Percentiles rank a stretch among this genome's conserved stretches.
Evolutionary conservation across 345 rosid genomes (phyloP).

Genomic region (Brassica juncea): DNA sequence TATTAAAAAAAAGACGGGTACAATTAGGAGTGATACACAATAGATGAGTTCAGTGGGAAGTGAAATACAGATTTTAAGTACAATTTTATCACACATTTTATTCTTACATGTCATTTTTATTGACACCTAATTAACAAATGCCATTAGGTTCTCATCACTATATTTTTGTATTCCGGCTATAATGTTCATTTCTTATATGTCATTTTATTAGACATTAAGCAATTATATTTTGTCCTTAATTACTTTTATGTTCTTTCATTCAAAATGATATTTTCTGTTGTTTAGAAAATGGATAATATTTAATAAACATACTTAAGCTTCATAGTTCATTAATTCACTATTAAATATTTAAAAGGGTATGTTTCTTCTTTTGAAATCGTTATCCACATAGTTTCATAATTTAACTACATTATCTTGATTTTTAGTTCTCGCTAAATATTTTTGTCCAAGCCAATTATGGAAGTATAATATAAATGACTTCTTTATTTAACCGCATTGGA

Average conservation of each 20-base stretch:
- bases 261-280: not conserved
- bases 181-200: not conserved
- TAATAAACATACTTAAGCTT: not conserved
- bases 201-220: not conserved
- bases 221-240: not conserved
- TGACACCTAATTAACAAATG: not conserved
- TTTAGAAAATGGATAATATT: not conserved
- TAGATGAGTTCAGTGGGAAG: constrained; percentile 1
- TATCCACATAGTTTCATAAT: no score
- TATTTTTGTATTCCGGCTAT: not conserved
- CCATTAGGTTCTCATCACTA: not conserved
- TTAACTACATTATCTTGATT: not conserved
- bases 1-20: constrained; percentile 21
- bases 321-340: no score
- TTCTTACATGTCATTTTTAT: not conserved
- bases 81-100: not conserved
- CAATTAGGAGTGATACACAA: constrained; percentile 17
- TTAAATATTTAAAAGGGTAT: no score
- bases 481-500: not conserved
- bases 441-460: not conserved
- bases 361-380: no score
- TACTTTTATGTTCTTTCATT: not conserved
- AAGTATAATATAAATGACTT: not conserved
- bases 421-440: not conserved
- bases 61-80: not conserved